phyloP scores from a whole-genome alignment of 306 rosid species.

The peach (Prunus persica) region DNA sequence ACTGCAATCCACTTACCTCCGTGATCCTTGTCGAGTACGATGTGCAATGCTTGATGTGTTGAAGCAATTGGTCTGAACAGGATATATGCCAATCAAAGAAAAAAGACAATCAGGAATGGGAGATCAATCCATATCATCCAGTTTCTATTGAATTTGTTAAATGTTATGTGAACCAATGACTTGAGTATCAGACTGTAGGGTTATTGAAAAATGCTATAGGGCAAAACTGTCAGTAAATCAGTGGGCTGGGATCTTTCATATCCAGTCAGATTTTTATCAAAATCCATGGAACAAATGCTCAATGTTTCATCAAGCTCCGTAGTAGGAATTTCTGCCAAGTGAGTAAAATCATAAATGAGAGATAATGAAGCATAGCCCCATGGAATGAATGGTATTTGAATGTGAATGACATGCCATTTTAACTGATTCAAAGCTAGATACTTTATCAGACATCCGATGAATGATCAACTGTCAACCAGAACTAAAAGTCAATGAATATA shows the following conservation, averaged over 20 bases:
- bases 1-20: constrained; percentile 50
- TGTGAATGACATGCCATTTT: not conserved
- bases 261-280: not conserved
- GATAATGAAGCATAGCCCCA: not conserved
- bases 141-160: not conserved
- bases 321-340: not conserved
- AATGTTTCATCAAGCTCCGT: not conserved
- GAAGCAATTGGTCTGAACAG: constrained; percentile 49
- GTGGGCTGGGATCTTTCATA: not conserved
- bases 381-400: not conserved
- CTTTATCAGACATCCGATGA: not conserved
- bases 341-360: not conserved
- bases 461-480: constrained; percentile 2
- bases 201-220: not conserved
- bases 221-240: not conserved
- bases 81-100: constrained; percentile 17
- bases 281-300: not conserved
- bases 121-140: not conserved
- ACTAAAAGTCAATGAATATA: constrained; percentile 12
- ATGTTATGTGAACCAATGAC: not conserved
- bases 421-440: constrained; percentile 1
- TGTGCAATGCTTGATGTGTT: constrained; percentile 58
- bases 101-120: constrained; percentile 11
- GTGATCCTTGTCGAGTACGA: constrained; percentile 54
- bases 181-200: not conserved